A percentile compares a stretch with the other conserved stretches of the same genome.
These are phyloP conservation scores for Pseudogymnoascus sp. DNA, from an alignment of 2,329 filamentous ascomycete species.

Conservation along the genomic window DNA sequence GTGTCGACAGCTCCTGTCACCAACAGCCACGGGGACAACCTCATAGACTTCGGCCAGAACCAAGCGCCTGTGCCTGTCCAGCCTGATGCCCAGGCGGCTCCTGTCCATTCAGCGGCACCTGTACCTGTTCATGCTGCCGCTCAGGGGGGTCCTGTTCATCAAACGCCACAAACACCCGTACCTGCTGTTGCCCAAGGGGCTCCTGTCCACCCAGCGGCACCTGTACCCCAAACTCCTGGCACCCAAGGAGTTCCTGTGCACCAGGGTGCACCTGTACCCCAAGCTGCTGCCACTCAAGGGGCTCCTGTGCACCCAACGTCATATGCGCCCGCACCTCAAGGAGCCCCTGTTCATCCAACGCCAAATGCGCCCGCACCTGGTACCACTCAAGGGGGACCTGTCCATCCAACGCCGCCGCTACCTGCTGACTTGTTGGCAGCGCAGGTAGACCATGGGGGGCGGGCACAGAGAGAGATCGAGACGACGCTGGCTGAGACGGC, in stretches of 20 bases:
- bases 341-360: background rate
- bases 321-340: background rate
- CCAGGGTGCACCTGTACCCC: background rate
- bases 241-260: background rate
- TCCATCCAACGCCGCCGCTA: conserved; percentile 13
- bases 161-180: background rate
- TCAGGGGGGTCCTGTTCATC: background rate
- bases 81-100: background rate
- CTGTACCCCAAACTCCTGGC: background rate
- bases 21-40: conserved; percentile 28
- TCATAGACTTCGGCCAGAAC: conserved; percentile 51
- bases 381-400: background rate
- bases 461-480: conserved; percentile 24
- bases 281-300: background rate
- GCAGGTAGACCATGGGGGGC: conserved; percentile 21
- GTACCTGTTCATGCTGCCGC: background rate
- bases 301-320: background rate
- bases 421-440: conserved; percentile 18
- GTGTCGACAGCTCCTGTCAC: background rate
- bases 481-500: conserved; percentile 20
- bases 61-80: conserved; percentile 20
- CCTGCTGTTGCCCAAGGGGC: background rate
- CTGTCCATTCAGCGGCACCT: background rate
- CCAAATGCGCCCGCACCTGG: background rate
- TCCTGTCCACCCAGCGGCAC: background rate